A percentile compares a stretch with the other conserved stretches of the same genome.
Conservation (phyloP, 495 filamentous ascomycete species). For the Oidiodendron maius region DNA sequence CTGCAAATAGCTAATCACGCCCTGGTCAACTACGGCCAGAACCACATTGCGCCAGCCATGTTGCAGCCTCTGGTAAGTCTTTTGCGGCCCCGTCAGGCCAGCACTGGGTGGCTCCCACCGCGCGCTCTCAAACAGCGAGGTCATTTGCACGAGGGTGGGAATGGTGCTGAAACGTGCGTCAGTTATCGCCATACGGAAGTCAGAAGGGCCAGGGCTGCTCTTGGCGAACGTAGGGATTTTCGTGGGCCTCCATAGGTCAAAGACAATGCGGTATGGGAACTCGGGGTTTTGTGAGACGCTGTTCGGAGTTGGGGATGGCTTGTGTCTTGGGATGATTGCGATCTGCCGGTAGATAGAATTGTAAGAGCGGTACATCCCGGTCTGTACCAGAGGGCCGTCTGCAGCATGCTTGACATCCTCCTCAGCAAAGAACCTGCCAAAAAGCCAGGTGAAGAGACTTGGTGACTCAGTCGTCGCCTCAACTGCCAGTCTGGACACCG, state of each 20-base stretch:
- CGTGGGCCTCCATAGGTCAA: conserved; percentile 74
- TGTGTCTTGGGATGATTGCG: conserved; percentile 67
- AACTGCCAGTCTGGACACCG: not conserved
- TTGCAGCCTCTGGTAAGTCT: conserved; percentile 62
- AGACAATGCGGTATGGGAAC: conserved; percentile 65
- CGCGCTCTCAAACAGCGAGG: conserved; percentile 59
- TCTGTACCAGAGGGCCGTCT: conserved; percentile 63
- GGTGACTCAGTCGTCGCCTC: not conserved
- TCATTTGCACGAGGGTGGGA: conserved; percentile 66
- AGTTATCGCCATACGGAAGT: conserved; percentile 77
- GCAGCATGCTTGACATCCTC: conserved; percentile 14
- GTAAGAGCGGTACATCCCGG: conserved; percentile 78
- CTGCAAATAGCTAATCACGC: conserved; percentile 80
- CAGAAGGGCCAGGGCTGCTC: conserved; percentile 63
- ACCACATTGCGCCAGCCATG: conserved; percentile 81
- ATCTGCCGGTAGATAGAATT: conserved; percentile 70
- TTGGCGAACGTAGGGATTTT: conserved; percentile 61
- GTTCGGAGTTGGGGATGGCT: conserved; percentile 39
- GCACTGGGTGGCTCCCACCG: conserved; percentile 55
- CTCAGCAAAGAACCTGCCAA: conserved; percentile 17
- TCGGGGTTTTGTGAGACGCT: conserved; percentile 18
- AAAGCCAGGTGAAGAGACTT: conserved; percentile 22
- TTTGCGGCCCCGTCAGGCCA: conserved; percentile 37
- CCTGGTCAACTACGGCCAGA: conserved; percentile 82
- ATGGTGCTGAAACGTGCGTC: conserved; percentile 65